Evolutionary conservation across 169 alveolate genomes (phyloP).

Genomic region (Amoebophrya sp.): DNA sequence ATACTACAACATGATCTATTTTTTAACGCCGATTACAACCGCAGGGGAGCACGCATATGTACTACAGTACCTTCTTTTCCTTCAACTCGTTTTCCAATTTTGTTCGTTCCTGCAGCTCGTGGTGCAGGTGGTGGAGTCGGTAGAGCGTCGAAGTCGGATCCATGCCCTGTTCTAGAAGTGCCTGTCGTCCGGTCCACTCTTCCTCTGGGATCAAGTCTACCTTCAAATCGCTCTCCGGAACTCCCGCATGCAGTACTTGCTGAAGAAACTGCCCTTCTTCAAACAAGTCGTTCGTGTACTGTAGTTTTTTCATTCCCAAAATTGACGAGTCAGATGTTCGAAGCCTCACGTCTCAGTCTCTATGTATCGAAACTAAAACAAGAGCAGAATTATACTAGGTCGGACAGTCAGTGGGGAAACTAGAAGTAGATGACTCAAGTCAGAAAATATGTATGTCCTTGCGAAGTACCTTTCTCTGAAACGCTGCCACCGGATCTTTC

Average conservation of each 20-base stretch:
- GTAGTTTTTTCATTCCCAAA: not conserved
- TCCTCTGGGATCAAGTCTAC: not conserved
- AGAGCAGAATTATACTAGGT: too few relatives aligned
- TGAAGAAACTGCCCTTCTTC: not conserved
- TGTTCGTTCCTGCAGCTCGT: not conserved
- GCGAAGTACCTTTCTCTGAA: too few relatives aligned
- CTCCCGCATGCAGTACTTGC: not conserved
- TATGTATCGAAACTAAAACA: too few relatives aligned
- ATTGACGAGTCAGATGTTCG: not conserved
- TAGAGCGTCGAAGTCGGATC: not conserved
- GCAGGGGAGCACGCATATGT: too few relatives aligned
- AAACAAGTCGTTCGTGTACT: not conserved
- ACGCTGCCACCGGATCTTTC: too few relatives aligned
- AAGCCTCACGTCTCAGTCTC: too few relatives aligned
- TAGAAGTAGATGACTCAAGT: too few relatives aligned
- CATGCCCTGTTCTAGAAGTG: not conserved
- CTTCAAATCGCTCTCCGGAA: not conserved
- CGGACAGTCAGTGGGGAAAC: too few relatives aligned
- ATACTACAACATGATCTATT: too few relatives aligned
- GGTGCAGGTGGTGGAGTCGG: not conserved
- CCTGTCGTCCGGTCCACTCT: not conserved
- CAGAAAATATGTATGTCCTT: too few relatives aligned
- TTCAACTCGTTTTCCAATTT: not conserved
- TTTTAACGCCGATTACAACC: too few relatives aligned
- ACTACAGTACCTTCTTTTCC: not conserved